Conservation (phyloP, 2,329 filamentous ascomycete genomes). For the Trichoderma aggressivum region DNA sequence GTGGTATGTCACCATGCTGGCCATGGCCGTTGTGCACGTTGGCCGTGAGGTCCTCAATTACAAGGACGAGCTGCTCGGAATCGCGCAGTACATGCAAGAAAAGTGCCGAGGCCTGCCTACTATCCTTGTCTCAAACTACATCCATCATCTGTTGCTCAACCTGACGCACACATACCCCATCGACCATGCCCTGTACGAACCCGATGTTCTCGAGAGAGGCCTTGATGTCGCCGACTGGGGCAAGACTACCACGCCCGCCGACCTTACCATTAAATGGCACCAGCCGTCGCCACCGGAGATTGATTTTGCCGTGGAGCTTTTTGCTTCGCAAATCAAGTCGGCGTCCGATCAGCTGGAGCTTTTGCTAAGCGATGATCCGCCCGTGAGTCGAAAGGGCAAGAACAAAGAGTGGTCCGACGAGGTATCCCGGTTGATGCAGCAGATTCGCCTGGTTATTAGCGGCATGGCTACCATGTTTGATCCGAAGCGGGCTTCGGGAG, state of each 20-base stretch:
- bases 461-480: conserved; percentile 90
- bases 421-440: conserved; percentile 81
- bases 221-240: conserved; percentile 82
- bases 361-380: conserved; percentile 77
- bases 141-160: conserved; percentile 93
- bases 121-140: conserved; percentile 95
- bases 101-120: conserved; percentile 91
- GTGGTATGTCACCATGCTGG: conserved; percentile 95
- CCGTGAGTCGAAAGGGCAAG: conserved; percentile 85
- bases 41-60: conserved; percentile 86
- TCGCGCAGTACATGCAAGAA: conserved; percentile 94
- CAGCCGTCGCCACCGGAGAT: conserved; percentile 76
- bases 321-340: conserved; percentile 75
- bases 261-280: conserved; percentile 89
- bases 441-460: conserved; percentile 83
- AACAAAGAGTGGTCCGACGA: conserved; percentile 99
- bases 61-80: conserved; percentile 82
- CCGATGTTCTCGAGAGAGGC: conserved; percentile 66
- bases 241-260: conserved; percentile 65
- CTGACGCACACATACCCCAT: conserved; percentile 91
- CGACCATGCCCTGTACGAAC: conserved; percentile 84
- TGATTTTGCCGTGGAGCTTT: conserved; percentile 83
- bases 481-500: conserved; percentile 63
- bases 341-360: conserved; percentile 72
- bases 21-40: conserved; percentile 97